Evolutionary conservation across 2,329 filamentous ascomycete genomes (phyloP), one percentile per base, ranked within the genome.

Genomic region (Aspergillus candidus): DNA sequence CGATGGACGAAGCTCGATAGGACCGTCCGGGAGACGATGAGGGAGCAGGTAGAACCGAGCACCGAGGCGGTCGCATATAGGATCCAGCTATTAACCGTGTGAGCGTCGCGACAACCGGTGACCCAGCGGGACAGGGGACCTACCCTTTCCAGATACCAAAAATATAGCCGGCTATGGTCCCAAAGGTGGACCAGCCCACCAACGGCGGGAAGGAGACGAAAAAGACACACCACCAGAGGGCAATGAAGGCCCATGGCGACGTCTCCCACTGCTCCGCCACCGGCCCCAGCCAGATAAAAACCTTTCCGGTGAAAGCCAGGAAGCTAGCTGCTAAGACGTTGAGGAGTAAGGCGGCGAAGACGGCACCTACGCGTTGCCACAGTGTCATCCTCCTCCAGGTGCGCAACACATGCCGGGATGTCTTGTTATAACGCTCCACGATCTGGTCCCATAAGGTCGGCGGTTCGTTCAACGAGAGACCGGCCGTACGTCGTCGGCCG

Each of bases 151-250:
- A 81, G 55, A 86, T 76, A 0, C 84, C 84, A 62, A 83, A 87
- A 12, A 88, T 77, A 57, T 86, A 87, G 0, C 84, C 84, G 3
- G 80, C 72, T 14, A 85, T 74, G 1, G 83, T 86, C 27, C 85
- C 73, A 56, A 84, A 83, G 1, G 84, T 87, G 49, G 84, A 87
- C 72, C 94, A 95, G 11, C 90, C 90, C 51, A 96, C 84, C 56
- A 94, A 67, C 2, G 90, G 90, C 14, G 90, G 90, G 65, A 95
- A 94, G 2, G 84, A 87, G 12, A 89, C 84, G 33, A 78, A 62
- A 63, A 90, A 88, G 31, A 86, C 83, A 55, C 87, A 71, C 29
- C 78, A 63, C 79, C 88, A 94, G 32, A 93, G 74, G 39, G 96
- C 78, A 48, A 82, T 66, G 73, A 82, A 86, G 35, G 88, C 91